phyloP scores from a whole-genome alignment of 2,329 filamentous ascomycete genomes.

The Penicillium sp. region DNA sequence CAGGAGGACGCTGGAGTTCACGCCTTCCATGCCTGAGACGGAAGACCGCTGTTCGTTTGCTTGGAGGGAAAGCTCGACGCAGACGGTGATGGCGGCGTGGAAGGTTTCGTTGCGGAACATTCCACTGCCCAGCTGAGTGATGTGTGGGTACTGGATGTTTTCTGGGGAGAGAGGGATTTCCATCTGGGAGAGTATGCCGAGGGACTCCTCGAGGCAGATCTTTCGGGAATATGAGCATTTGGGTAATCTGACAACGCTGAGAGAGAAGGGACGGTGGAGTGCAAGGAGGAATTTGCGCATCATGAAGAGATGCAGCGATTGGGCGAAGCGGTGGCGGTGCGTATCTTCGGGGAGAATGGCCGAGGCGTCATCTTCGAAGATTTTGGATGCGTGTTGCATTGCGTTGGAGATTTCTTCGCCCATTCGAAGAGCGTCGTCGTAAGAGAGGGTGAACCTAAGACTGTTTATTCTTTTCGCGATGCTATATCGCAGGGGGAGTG shows the following conservation, averaged over 20 bases:
- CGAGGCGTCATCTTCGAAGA: constrained; percentile 25
- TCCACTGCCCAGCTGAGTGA: constrained; percentile 34
- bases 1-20: constrained; percentile 27
- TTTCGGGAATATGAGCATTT: constrained; percentile 42
- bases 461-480: constrained; percentile 34
- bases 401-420: constrained; percentile 29
- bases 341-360: constrained; percentile 5
- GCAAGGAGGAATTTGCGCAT: constrained; percentile 58
- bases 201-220: constrained; percentile 36
- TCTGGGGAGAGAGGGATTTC: constrained; percentile 20
- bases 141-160: constrained; percentile 26
- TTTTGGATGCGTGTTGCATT: constrained; percentile 23
- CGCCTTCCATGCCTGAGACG: constrained; percentile 17
- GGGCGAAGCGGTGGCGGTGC: constrained; percentile 28
- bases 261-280: constrained; percentile 50
- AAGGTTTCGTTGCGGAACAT: constrained; percentile 40
- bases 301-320: constrained; percentile 51
- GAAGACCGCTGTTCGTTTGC: constrained; percentile 24
- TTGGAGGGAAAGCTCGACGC: constrained; percentile 35
- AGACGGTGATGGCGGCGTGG: constrained; percentile 35
- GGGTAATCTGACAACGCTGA: constrained; percentile 34
- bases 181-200: constrained; percentile 38
- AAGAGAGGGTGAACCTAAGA: constrained; percentile 32
- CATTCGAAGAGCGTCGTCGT: constrained; percentile 35
- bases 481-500: constrained; percentile 30